Base-by-base conservation (phyloP, 805 yeast genomes). In the Kodamaea jinghongensis region DNA sequence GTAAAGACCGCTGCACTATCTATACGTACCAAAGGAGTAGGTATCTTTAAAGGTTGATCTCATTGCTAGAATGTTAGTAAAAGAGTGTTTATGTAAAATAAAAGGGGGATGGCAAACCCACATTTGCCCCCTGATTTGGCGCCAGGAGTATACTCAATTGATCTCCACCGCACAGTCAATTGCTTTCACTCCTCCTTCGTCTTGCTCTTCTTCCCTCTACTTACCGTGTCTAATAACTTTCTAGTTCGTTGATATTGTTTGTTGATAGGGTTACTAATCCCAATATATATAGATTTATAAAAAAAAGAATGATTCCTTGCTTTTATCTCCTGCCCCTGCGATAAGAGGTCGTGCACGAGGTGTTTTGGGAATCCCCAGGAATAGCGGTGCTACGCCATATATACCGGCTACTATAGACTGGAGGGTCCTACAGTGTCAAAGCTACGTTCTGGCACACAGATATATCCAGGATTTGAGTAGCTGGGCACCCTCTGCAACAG, bases 21-120 rank as follows among this genome's bases (percentile, higher is more conserved):
- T 12, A 33, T 42, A 78, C 87, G 44, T 71, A 81, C 88, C 95
- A 65, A 91, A 87, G 40, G 98, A 86, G 67, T 87, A 91, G 61
- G 93, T 97, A 78, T 87, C 95, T 70, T 88, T 87, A 65, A 87
- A 87, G 73, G 86, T 90, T 41, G 95, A 87, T 70, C 93, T 85
- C 96, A 87, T 86, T 38, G 38, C 37, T 38, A 10, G 17, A 8
- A 10, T 20, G 42, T 38, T 32, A 38, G 42, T 38, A 38, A 7
- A 11, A n/a, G n/a, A 7, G 28, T 10, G 14, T 10, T 12, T 28
- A 8, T 20, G 23, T 6, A 20, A 8, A 8, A 8, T 5, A 5
- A 6, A 20, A 8, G 23, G 23, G 7, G 8, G 23, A 20, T 6
- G 34, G 34, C 20, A 17, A 22, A 31, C 6, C 28, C 23, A 5